These are phyloP conservation scores for Bacidia rubella DNA, from an alignment of 495 filamentous ascomycete species.

Conservation along the genomic window DNA sequence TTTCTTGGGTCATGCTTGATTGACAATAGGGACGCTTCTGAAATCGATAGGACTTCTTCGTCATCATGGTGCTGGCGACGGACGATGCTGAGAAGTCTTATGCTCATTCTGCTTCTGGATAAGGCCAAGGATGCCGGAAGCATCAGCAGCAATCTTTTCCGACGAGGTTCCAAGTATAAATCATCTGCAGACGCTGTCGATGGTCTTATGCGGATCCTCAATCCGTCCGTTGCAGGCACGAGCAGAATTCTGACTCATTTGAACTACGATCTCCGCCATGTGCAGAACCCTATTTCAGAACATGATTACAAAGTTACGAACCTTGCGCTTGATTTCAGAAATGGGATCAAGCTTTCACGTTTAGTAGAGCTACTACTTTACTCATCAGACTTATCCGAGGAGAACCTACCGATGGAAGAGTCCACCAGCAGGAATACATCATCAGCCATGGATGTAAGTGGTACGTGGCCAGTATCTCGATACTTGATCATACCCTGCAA, in stretches of 20 bases:
- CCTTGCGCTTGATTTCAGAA: slow-evolving; percentile 50
- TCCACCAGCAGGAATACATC: no score
- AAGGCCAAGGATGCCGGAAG: slow-evolving; percentile 29
- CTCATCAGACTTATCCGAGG: slow-evolving; percentile 14
- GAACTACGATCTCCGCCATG: slow-evolving; percentile 35
- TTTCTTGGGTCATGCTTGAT: slow-evolving; percentile 48
- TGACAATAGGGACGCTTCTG: slow-evolving; percentile 37
- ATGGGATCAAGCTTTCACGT: slow-evolving; percentile 46
- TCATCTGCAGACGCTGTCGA: slow-evolving; percentile 42
- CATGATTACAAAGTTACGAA: slow-evolving; percentile 45
- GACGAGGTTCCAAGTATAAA: slow-evolving; percentile 37
- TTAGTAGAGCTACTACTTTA: slow-evolving; percentile 48
- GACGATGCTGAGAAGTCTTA: slow-evolving; percentile 44
- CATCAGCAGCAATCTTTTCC: slow-evolving; percentile 30
- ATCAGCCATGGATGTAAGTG: slow-evolving; percentile 21
- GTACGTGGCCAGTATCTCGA: slow-evolving; percentile 37
- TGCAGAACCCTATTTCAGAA: slow-evolving; percentile 46
- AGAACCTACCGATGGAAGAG: not conserved
- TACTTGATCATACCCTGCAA: slow-evolving; percentile 46
- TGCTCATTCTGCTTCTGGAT: slow-evolving; percentile 49
- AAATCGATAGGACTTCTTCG: not conserved
- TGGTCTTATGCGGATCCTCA: slow-evolving; percentile 35
- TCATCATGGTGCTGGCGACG: slow-evolving; percentile 37
- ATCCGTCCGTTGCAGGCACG: slow-evolving; percentile 44
- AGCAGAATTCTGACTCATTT: slow-evolving; percentile 40